A percentile compares a stretch with the other conserved stretches of the same genome.
Evolutionary conservation across 495 filamentous ascomycete genomes (phyloP).

Genomic region (Penicillium cinerascens): DNA sequence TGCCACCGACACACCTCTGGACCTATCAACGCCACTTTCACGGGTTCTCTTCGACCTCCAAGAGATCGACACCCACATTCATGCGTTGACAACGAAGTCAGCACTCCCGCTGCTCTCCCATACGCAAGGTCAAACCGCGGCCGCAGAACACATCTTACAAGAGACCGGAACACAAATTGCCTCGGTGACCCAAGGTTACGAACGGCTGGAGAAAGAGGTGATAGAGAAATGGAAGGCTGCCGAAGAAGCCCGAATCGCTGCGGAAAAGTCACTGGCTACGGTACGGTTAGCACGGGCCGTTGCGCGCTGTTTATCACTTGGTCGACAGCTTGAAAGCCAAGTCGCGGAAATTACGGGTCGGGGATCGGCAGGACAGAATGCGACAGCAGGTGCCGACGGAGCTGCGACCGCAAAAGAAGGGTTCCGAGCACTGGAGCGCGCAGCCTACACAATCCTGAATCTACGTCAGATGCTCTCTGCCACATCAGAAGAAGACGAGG

Average conservation of each 20-base stretch:
- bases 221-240: slow-evolving; percentile 76
- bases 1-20: slow-evolving; percentile 80
- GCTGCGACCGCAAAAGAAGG: slow-evolving; percentile 56
- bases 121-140: slow-evolving; percentile 66
- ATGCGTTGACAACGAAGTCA: slow-evolving; percentile 78
- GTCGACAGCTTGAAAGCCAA: slow-evolving; percentile 83
- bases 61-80: slow-evolving; percentile 94
- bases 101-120: slow-evolving; percentile 79
- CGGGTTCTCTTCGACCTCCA: slow-evolving; percentile 95
- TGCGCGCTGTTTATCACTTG: slow-evolving; percentile 69
- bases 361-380: slow-evolving; percentile 17
- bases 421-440: slow-evolving; percentile 71
- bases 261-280: slow-evolving; percentile 71
- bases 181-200: slow-evolving; percentile 76
- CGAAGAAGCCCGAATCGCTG: slow-evolving; percentile 68
- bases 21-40: slow-evolving; percentile 90
- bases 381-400: slow-evolving; percentile 19
- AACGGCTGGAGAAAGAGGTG: slow-evolving; percentile 78
- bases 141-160: slow-evolving; percentile 63
- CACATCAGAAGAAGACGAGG: slow-evolving; percentile 64
- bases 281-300: slow-evolving; percentile 75
- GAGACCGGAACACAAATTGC: slow-evolving; percentile 73
- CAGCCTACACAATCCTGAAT: slow-evolving; percentile 68
- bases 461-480: slow-evolving; percentile 69
- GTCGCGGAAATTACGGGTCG: slow-evolving; percentile 57